A percentile compares a stretch with the other conserved stretches of the same genome.
phyloP scores from a whole-genome alignment of 371 early-diverging fungal genomes.

The Rhizopus stolonifer region DNA sequence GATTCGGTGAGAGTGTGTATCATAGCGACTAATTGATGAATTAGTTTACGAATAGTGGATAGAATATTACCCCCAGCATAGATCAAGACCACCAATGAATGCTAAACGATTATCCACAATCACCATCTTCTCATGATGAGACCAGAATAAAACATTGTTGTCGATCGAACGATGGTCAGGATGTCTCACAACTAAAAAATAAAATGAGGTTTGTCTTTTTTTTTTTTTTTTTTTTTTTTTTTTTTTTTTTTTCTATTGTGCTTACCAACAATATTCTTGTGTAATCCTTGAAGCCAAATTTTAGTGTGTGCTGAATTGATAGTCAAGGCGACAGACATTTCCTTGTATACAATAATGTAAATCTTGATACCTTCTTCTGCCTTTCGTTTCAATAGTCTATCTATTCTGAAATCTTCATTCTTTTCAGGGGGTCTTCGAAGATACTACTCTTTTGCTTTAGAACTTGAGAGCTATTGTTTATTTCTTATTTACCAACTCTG shows the following conservation, averaged over 20 bases:
- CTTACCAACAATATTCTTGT: constrained; percentile 76
- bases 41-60: neutral
- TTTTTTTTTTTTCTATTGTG: no score
- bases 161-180: constrained; percentile 67
- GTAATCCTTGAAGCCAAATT: constrained; percentile 68
- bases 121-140: constrained; percentile 66
- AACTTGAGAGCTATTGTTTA: no score
- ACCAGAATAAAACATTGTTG: constrained; percentile 69
- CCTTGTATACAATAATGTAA: constrained; percentile 89
- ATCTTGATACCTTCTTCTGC: constrained; percentile 90
- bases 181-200: constrained; percentile 62
- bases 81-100: constrained; percentile 80
- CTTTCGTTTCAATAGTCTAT: constrained; percentile 78
- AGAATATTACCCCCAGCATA: constrained; percentile 64
- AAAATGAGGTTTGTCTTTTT: no score
- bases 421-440: constrained; percentile 74
- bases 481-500: constrained; percentile 42
- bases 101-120: neutral
- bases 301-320: constrained; percentile 84
- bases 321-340: constrained; percentile 77
- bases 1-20: constrained; percentile 76
- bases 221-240: no score
- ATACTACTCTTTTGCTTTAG: constrained; percentile 45
- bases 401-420: constrained; percentile 77
- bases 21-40: constrained; percentile 67